phyloP scores from a whole-genome alignment of 2,329 filamentous ascomycete genomes.

The Geosmithia morbida region DNA sequence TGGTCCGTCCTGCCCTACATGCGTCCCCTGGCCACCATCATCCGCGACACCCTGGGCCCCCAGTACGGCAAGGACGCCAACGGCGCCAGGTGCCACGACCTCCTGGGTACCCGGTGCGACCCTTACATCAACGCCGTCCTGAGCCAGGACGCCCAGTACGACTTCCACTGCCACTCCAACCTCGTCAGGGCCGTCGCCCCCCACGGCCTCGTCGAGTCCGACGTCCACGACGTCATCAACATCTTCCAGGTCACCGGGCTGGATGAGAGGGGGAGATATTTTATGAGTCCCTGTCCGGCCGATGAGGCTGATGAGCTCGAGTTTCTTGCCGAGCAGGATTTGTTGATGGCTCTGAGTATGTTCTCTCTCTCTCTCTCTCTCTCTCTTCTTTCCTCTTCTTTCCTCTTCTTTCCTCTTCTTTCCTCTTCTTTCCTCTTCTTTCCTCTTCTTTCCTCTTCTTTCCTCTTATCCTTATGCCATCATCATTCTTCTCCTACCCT shows the following conservation, averaged over 20 bases:
- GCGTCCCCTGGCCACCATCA: constrained; percentile 8
- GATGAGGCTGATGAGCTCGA: constrained; percentile 47
- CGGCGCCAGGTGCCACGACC: constrained; percentile 59
- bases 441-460: not conserved
- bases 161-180: constrained; percentile 78
- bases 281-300: constrained; percentile 53
- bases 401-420: too few relatives aligned
- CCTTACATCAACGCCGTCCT: constrained; percentile 70
- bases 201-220: constrained; percentile 53
- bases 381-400: not conserved
- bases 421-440: too few relatives aligned
- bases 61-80: constrained; percentile 20
- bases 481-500: too few relatives aligned
- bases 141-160: constrained; percentile 53
- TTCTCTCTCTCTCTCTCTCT: constrained; percentile 2
- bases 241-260: constrained; percentile 75
- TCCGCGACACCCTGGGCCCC: constrained; percentile 6
- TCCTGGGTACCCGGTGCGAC: constrained; percentile 72
- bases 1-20: constrained; percentile 40
- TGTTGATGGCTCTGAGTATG: constrained; percentile 45
- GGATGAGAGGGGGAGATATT: constrained; percentile 58
- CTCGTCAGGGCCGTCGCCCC: constrained; percentile 58
- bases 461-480: too few relatives aligned
- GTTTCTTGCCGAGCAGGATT: constrained; percentile 67
- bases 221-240: constrained; percentile 78